Evolutionary conservation across 192 early-diverging fungal genomes (phyloP).

Genomic region (Diversispora eburnea): DNA sequence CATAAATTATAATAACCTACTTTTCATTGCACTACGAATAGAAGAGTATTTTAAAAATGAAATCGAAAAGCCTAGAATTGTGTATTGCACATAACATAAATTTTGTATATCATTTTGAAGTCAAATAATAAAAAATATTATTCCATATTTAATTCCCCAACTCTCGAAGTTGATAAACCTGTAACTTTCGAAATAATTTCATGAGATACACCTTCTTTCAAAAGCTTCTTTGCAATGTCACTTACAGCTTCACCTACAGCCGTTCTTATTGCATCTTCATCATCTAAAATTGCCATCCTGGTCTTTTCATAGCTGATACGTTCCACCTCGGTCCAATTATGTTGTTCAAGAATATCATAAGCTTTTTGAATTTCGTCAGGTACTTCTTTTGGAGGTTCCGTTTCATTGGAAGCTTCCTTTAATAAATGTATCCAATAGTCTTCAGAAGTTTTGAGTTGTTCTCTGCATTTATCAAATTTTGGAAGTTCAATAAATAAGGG

Average conservation of each 20-base stretch:
- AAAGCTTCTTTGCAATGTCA: neutral
- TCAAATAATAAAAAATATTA: too few species aligned
- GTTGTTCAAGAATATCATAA: neutral
- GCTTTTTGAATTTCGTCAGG: neutral
- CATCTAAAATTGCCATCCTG: neutral
- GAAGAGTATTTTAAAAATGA: too few species aligned
- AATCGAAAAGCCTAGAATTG: too few species aligned
- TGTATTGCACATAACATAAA: too few species aligned
- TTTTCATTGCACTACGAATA: too few species aligned
- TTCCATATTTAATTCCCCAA: too few species aligned
- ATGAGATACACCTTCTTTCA: neutral
- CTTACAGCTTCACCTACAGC: neutral
- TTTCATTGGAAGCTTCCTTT: neutral
- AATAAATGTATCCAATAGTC: slow-evolving; percentile 6
- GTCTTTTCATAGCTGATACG: neutral
- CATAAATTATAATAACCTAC: too few species aligned
- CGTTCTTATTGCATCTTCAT: neutral
- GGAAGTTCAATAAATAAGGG: neutral
- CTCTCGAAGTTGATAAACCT: neutral
- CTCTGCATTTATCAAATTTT: neutral
- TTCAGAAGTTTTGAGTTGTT: neutral
- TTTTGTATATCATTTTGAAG: too few species aligned
- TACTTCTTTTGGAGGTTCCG: neutral
- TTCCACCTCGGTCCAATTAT: neutral
- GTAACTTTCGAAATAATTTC: neutral